Percentiles rank a stretch among this genome's conserved stretches.
Conservation (phyloP, 2,329 filamentous ascomycete species). For the Chrysoporthe austroafricana region DNA sequence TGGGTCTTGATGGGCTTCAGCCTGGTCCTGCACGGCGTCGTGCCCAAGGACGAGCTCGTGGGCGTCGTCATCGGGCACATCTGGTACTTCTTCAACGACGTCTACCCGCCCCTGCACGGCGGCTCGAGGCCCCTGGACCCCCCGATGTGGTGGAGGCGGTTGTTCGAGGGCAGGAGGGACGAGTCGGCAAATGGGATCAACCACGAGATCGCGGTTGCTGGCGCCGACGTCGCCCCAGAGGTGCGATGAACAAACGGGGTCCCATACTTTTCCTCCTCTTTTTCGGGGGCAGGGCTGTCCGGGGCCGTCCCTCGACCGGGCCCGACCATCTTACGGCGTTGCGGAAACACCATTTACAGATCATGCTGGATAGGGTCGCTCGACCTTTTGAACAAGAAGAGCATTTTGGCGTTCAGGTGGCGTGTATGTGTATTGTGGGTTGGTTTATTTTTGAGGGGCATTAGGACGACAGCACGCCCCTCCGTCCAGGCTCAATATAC, state of each 20-base stretch:
- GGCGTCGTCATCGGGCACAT: slow-evolving; percentile 93
- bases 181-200: slow-evolving; percentile 59
- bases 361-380: slow-evolving; percentile 14
- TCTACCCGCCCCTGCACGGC: slow-evolving; percentile 89
- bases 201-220: slow-evolving; percentile 66
- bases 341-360: slow-evolving; percentile 7
- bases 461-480: not conserved
- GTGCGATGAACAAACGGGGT: slow-evolving; percentile 37
- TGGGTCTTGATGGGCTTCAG: slow-evolving; percentile 96
- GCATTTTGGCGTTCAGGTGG: slow-evolving; percentile 15
- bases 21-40: slow-evolving; percentile 82
- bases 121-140: slow-evolving; percentile 86
- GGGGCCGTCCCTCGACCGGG: not conserved
- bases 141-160: slow-evolving; percentile 83
- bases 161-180: slow-evolving; percentile 69
- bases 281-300: not conserved
- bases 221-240: slow-evolving; percentile 44
- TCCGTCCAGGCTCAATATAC: not conserved
- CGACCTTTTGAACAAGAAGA: slow-evolving; percentile 4
- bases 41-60: slow-evolving; percentile 96
- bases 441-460: not conserved
- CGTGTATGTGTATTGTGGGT: not conserved
- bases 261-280: not conserved
- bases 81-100: slow-evolving; percentile 98
- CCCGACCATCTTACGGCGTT: slow-evolving; percentile 23